Base-by-base conservation (phyloP, 495 filamentous ascomycete genomes). In the Filosporella fistucella region DNA sequence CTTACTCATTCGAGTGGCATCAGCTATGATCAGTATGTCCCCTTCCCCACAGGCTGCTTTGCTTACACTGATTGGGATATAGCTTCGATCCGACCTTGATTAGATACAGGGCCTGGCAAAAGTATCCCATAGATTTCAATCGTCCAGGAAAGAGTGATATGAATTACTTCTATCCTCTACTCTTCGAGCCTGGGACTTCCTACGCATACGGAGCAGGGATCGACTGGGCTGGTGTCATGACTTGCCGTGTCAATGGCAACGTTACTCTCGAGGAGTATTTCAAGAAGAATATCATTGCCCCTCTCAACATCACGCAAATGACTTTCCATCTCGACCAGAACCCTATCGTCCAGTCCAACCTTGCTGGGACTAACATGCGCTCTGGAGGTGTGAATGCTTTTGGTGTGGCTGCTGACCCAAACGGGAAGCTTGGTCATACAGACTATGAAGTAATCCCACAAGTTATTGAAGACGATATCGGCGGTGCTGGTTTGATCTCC, bases 261-360 rank as follows among this genome's bases (percentile, higher is more conserved):
- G 47, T 68, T 26, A 59, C 66, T 8, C 69, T 85, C 14, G 71
- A 79, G 34, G 69, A 70, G 10, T 85, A 81, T 57, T 65, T 84
- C 35, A 63, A 80, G 33, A 59, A 66, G 46, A 54, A 78, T 55
- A 75, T 84, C 48, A 80, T 78, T 52, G 50, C 64, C 36, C 79
- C 81, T 0, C 65, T 84, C 0, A 72, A 67, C 5, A 54, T 83
- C 30, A 58, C 65, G 7, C 57, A 72, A 45, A 72, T 78, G 21
- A 71, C 69, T 28, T 76, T 85, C 63, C 65, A 77, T 18, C 79
- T 76, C 1, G 49, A 60, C 0, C 36, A 35, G 0, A 53, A 66
- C 1, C 59, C 62, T 6, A 69, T 70, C 3, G 22, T 76, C n/a
- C 47, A 54, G n/a, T 44, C 44, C 4, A 58, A 64, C 4, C 42